Evolutionary conservation across 495 filamentous ascomycete genomes (phyloP), one percentile per base, ranked within the genome.

Genomic region (Trichoderma reesei): DNA sequence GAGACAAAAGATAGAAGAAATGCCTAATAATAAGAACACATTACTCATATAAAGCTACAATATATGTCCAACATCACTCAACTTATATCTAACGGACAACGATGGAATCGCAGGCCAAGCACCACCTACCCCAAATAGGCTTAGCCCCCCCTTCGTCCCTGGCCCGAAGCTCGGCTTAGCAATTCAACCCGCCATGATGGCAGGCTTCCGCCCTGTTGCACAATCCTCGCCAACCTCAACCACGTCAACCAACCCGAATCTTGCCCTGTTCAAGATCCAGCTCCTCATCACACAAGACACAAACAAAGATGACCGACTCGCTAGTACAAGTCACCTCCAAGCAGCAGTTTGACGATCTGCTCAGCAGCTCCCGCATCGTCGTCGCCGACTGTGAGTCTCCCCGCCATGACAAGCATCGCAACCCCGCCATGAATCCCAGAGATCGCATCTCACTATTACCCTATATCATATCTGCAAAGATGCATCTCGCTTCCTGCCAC

Each of bases 351-450:
- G 72, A 73, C 65, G 73, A 75, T 61, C 69, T 74, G 33, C 63
- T 81, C 14, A 65, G 66, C 60, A 76, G 75, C 31, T 76, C 76
- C 41, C 70, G 71, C 64, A 67, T 81, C 54, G 77, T 81, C 60
- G 65, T 81, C 66, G 72, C 75, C 9, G 78, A 81, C 70, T 81
- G 79, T 81, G 72, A 65, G 79, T 70, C 33, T 48, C 63, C 46
- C 61, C 62, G 54, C 63, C 14, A 62, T 65, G 48, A 34, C 56
- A 33, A 1, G 34, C 26, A 26, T 26, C 26, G 26, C 18, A 26
- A 39, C 14, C n/a, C 14, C 59, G 20, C 54, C 41, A 46, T 65
- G 63, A 37, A 1, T 26, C 26, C 26, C 26, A 26, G 26, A 26
- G 26, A 26, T 26, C 26, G 26, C 26, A 26, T 26, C 26, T 26